These are phyloP conservation scores for Fragosphaeria purpurea DNA, from an alignment of 2,329 filamentous ascomycete species.

Conservation along the genomic window DNA sequence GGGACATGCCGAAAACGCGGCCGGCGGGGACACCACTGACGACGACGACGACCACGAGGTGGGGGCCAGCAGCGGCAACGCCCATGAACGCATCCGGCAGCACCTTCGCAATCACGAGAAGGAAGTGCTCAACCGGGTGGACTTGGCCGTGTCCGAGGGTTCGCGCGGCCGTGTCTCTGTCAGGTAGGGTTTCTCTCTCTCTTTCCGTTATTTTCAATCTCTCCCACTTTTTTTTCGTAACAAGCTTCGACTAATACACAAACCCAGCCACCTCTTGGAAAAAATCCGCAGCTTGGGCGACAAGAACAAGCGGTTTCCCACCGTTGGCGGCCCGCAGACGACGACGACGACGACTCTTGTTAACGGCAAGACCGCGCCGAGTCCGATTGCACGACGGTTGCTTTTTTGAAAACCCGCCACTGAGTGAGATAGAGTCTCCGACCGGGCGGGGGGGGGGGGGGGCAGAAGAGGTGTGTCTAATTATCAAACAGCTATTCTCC, in stretches of 20 bases:
- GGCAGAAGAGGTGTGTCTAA: no score
- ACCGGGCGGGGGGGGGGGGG: no score
- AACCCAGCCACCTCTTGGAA: slow-evolving; percentile 41
- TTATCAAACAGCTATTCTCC: no score
- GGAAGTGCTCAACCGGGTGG: slow-evolving; percentile 36
- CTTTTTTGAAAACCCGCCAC: background rate
- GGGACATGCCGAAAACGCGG: background rate
- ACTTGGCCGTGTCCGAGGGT: slow-evolving; percentile 47
- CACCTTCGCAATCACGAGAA: slow-evolving; percentile 54
- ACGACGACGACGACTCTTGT: no score
- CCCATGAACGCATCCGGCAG: slow-evolving; percentile 45
- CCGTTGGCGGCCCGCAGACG: no score
- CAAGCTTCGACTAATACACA: background rate
- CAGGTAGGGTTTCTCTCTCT: slow-evolving; percentile 34
- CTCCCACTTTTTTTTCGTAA: background rate
- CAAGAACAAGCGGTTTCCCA: slow-evolving; percentile 10
- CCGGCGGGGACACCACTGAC: background rate
- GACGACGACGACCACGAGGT: background rate
- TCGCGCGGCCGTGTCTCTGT: slow-evolving; percentile 43
- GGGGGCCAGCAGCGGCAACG: slow-evolving; percentile 29
- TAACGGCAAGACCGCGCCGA: background rate
- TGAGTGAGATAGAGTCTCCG: background rate
- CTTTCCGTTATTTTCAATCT: slow-evolving; percentile 4
- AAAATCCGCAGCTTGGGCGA: slow-evolving; percentile 40
- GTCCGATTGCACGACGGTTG: slow-evolving; percentile 3